Conservation (phyloP, 75 land plant genomes). For the Chamaecyparis obtusa region DNA sequence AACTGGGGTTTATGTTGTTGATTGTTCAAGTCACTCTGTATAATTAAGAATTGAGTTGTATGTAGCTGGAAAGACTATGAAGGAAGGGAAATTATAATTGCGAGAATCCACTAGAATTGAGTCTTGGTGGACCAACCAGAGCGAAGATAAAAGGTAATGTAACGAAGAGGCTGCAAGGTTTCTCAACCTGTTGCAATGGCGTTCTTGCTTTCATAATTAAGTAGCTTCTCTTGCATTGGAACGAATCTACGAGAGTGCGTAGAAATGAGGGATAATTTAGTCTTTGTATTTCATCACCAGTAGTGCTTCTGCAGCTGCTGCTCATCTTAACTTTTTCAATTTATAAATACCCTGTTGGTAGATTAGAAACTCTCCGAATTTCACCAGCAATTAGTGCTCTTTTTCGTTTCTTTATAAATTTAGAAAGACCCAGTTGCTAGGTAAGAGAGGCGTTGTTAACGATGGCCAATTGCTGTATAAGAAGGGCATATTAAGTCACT, state of each 20-base stretch:
- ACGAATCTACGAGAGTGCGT: neutral
- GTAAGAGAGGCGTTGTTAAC: neutral
- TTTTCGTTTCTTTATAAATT: neutral
- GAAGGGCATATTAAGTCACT: no score
- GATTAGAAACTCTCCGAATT: neutral
- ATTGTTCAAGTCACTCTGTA: neutral
- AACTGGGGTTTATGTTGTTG: neutral
- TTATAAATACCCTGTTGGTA: no score
- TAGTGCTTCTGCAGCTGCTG: no score
- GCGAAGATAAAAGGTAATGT: neutral
- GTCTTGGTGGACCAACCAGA: neutral
- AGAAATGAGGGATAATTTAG: neutral
- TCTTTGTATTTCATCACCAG: neutral
- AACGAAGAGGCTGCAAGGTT: neutral
- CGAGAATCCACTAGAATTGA: no score
- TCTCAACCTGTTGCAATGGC: no score
- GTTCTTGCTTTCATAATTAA: no score
- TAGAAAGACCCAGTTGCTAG: neutral
- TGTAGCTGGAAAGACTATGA: neutral
- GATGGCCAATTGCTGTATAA: neutral
- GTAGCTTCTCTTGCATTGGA: neutral
- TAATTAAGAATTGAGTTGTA: neutral
- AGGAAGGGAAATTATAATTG: neutral
- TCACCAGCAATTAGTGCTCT: neutral
- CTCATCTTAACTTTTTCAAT: neutral